Percentiles rank a stretch among this genome's conserved stretches.
Conservation (phyloP, 139 green algal species). For the Haematococcus sp. region DNA sequence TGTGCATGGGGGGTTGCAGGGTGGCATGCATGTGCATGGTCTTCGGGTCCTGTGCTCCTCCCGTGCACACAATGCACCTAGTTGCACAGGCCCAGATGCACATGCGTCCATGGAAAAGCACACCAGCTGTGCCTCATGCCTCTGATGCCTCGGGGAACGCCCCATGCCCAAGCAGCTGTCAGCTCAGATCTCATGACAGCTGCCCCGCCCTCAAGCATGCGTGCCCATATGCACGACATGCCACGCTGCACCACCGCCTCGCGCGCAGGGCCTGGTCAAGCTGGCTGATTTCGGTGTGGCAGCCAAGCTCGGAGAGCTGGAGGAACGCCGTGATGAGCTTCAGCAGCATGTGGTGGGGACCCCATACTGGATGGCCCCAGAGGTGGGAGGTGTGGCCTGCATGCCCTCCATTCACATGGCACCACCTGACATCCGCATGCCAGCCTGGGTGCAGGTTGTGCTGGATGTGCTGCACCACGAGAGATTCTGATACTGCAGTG, state of each 20-base stretch:
- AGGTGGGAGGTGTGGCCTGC: constrained; percentile 53
- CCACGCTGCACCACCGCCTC: too few relatives aligned
- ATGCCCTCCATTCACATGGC: background rate
- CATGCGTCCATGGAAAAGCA: background rate
- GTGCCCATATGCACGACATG: too few relatives aligned
- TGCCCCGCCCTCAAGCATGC: too few relatives aligned
- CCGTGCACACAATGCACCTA: background rate
- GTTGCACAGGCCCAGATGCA: background rate
- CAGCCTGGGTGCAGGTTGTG: too few relatives aligned
- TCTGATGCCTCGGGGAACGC: too few relatives aligned
- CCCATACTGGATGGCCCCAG: constrained; percentile 96
- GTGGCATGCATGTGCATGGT: background rate
- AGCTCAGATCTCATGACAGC: too few relatives aligned
- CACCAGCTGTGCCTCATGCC: too few relatives aligned
- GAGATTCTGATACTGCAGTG: too few relatives aligned
- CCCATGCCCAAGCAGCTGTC: too few relatives aligned
- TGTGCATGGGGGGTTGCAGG: background rate
- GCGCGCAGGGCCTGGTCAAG: constrained; percentile 86
- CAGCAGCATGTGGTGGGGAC: constrained; percentile 79
- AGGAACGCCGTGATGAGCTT: constrained; percentile 46
- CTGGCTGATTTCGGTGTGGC: constrained; percentile 97
- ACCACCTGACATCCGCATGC: too few relatives aligned
- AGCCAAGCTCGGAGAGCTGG: constrained; percentile 75
- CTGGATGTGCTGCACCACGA: too few relatives aligned
- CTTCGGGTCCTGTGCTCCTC: background rate